Percentiles rank a stretch among this genome's conserved stretches.
Conservation (phyloP, 2,329 filamentous ascomycete genomes). For the Aureobasidium melanogenum region DNA sequence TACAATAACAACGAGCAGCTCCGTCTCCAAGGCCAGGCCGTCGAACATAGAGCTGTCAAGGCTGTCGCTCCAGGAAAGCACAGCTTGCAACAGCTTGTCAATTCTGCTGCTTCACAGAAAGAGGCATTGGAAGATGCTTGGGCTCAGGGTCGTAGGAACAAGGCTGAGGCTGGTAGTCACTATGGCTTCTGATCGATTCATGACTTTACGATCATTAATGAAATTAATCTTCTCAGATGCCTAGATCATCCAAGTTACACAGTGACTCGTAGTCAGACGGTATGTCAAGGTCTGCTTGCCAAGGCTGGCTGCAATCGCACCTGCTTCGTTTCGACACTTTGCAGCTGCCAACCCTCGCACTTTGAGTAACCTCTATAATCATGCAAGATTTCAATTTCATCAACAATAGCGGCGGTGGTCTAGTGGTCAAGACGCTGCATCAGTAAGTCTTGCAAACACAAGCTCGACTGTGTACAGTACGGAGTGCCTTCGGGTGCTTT, state of each 20-base stretch:
- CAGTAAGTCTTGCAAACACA: not conserved
- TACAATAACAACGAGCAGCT: slow-evolving; percentile 77
- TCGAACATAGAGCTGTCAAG: slow-evolving; percentile 71
- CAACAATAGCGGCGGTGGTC: not conserved
- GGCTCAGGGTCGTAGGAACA: slow-evolving; percentile 67
- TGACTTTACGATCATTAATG: not conserved
- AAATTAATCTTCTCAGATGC: not conserved
- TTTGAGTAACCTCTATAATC: not conserved
- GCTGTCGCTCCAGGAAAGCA: slow-evolving; percentile 42
- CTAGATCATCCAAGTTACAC: not conserved
- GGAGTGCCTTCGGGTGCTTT: not conserved
- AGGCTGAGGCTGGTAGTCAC: slow-evolving; percentile 55
- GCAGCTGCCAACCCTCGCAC: not conserved
- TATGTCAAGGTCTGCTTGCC: not conserved
- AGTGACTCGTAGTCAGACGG: not conserved
- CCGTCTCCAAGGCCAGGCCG: slow-evolving; percentile 58
- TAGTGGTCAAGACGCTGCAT: not conserved
- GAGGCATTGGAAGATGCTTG: slow-evolving; percentile 90
- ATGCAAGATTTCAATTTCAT: not conserved
- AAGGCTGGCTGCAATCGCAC: not conserved
- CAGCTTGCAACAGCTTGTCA: slow-evolving; percentile 78
- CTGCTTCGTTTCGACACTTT: not conserved
- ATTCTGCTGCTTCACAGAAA: slow-evolving; percentile 69
- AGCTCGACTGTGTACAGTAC: not conserved
- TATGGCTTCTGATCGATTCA: slow-evolving; percentile 55